phyloP scores from a whole-genome alignment of 495 filamentous ascomycete genomes.

The Trichoderma gamsii region DNA sequence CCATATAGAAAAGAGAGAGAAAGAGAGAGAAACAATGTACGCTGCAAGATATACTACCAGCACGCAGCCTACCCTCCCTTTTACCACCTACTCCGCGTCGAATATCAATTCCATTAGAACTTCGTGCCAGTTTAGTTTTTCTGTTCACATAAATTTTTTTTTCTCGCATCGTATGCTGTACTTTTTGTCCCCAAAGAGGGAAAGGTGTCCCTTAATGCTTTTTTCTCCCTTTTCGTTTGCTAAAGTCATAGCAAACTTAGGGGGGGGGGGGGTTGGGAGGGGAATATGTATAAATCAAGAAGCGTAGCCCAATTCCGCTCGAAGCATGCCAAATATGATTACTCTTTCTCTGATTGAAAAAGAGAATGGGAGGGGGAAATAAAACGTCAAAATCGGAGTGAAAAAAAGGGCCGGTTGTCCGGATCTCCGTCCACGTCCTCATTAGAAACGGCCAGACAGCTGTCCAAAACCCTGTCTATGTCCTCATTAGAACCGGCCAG shows the following conservation, averaged over 20 bases:
- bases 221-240: too few relatives aligned
- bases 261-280: too few relatives aligned
- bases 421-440: background rate
- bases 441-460: background rate
- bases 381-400: background rate
- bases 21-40: background rate
- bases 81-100: background rate
- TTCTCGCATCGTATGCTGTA: background rate
- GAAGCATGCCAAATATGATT: background rate
- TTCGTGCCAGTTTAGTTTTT: background rate
- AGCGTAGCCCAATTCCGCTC: conserved; percentile 4
- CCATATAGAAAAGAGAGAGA: background rate
- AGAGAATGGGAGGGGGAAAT: too few relatives aligned
- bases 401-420: background rate
- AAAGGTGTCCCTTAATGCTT: too few relatives aligned
- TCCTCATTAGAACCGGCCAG: background rate
- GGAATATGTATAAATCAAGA: background rate
- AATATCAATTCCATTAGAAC: background rate
- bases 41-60: conserved; percentile 2
- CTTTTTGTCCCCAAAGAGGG: too few relatives aligned
- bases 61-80: background rate
- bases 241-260: too few relatives aligned
- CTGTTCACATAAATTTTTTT: background rate
- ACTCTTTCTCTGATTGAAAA: background rate
- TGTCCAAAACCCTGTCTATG: too few relatives aligned